These are phyloP conservation scores for Ganoderma multipileum DNA, from an alignment of 1,284 basidiomycete species.

Conservation along the genomic window DNA sequence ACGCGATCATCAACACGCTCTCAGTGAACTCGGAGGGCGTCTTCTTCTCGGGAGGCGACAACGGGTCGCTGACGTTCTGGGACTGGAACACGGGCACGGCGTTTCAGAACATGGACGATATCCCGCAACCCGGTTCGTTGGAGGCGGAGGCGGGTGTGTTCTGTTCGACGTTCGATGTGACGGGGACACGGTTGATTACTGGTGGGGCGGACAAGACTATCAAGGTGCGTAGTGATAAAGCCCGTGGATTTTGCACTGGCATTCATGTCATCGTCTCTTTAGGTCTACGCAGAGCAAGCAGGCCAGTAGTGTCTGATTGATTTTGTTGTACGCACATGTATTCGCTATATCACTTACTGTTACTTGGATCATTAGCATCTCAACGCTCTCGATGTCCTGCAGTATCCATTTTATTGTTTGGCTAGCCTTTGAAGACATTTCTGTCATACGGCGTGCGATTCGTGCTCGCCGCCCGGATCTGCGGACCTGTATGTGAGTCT, in stretches of 20 bases:
- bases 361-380: background rate
- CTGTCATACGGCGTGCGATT: too few species aligned
- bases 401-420: background rate
- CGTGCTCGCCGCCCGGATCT: background rate
- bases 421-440: background rate
- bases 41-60: conserved; percentile 95
- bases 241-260: background rate
- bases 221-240: conserved; percentile 62
- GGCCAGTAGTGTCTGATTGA: conserved; percentile 18
- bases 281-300: conserved; percentile 59
- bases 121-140: conserved; percentile 95
- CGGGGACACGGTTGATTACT: conserved; percentile 94
- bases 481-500: background rate
- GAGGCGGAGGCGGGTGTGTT: conserved; percentile 97
- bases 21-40: conserved; percentile 96
- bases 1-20: conserved; percentile 97
- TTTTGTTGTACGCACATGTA: conserved; percentile 6
- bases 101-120: conserved; percentile 94
- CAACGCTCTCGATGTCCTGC: background rate
- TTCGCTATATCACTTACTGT: background rate
- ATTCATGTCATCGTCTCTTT: conserved; percentile 7
- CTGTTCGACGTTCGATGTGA: conserved; percentile 96
- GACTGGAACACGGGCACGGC: conserved; percentile 95
- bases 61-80: conserved; percentile 90
- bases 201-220: conserved; percentile 99